Conservation (phyloP, 2,329 filamentous ascomycete species). For the Xylaria sp. region DNA sequence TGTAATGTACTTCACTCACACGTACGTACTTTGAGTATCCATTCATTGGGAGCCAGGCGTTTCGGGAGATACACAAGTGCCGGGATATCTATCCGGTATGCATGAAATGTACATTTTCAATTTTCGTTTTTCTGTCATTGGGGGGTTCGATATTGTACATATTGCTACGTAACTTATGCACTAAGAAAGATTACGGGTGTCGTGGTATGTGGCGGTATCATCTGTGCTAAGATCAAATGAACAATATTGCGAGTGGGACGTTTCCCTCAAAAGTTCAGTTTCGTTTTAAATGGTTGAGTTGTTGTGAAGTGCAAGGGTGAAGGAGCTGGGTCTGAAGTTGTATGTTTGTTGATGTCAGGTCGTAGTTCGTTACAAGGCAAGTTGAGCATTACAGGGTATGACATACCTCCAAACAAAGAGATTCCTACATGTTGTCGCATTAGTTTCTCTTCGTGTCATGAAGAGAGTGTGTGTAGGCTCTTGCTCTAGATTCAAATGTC, state of each 20-base stretch:
- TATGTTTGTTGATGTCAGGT: too few species aligned
- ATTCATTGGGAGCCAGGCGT: slow-evolving; percentile 25
- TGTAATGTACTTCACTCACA: not conserved
- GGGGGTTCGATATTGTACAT: not conserved
- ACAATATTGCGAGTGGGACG: not conserved
- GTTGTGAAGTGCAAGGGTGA: not conserved
- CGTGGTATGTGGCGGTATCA: not conserved
- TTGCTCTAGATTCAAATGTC: too few species aligned
- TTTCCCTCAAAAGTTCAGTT: not conserved
- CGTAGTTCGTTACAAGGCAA: not conserved
- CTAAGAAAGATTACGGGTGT: not conserved
- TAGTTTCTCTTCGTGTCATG: too few species aligned
- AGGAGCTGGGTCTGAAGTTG: not conserved
- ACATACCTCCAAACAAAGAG: too few species aligned
- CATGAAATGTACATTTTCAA: not conserved
- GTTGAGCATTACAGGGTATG: not conserved
- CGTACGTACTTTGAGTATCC: slow-evolving; percentile 21
- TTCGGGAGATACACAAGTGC: not conserved
- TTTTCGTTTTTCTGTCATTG: not conserved
- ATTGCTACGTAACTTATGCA: not conserved
- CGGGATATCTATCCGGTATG: not conserved
- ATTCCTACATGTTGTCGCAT: too few species aligned
- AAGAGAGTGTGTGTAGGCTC: too few species aligned
- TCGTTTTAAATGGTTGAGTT: not conserved
- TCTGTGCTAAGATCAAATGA: not conserved